A percentile compares a stretch with the other conserved stretches of the same genome.
Conservation (phyloP, 495 filamentous ascomycete species). For the Endocarpon pusillum region DNA sequence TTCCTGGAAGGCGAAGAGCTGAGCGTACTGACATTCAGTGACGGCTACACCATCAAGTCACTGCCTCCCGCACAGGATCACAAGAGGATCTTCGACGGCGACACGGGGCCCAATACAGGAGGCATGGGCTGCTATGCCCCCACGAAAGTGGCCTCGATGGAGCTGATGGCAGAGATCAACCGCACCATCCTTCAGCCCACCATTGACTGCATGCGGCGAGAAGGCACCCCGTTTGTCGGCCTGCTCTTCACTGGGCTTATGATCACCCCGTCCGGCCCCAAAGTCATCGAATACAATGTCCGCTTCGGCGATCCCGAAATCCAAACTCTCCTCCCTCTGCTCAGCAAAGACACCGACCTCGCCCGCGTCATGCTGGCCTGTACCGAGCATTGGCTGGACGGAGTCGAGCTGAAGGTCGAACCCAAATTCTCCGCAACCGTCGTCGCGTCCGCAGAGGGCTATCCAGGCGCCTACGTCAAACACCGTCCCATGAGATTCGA, state of each 20-base stretch:
- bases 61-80: conserved; percentile 94
- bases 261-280: conserved; percentile 77
- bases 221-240: conserved; percentile 64
- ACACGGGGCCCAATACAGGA: conserved; percentile 85
- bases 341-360: conserved; percentile 67
- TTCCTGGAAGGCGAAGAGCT: conserved; percentile 83
- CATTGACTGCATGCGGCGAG: conserved; percentile 70
- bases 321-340: conserved; percentile 72
- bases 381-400: conserved; percentile 54
- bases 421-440: conserved; percentile 68
- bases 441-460: conserved; percentile 86
- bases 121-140: conserved; percentile 98
- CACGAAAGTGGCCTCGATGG: conserved; percentile 61
- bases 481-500: conserved; percentile 54
- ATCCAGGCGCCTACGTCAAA: conserved; percentile 77
- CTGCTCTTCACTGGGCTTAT: conserved; percentile 91
- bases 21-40: conserved; percentile 77
- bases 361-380: conserved; percentile 84
- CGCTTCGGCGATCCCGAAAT: conserved; percentile 94
- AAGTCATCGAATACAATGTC: conserved; percentile 91
- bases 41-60: conserved; percentile 69
- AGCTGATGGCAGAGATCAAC: conserved; percentile 61
- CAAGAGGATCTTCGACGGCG: conserved; percentile 83
- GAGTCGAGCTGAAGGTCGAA: conserved; percentile 48
- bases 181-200: conserved; percentile 75